Conservation (phyloP, 371 early-diverging fungal species). For the Rhizopus stolonifer region DNA sequence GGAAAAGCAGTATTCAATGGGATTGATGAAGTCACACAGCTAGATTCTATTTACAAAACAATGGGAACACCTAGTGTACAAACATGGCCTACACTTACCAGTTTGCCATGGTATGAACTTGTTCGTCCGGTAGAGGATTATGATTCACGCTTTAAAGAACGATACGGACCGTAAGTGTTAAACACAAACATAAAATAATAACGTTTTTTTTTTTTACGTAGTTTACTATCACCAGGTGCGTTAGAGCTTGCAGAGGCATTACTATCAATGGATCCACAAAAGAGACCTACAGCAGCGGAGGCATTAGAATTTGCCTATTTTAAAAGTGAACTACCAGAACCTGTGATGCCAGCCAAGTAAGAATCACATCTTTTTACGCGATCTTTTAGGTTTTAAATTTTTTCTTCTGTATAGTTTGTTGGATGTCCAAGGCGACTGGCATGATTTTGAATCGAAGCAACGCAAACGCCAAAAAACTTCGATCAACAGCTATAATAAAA, state of each 20-base stretch:
- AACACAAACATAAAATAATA: neutral
- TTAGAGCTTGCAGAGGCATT: slow-evolving; percentile 73
- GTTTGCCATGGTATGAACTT: slow-evolving; percentile 75
- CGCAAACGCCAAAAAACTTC: slow-evolving; percentile 37
- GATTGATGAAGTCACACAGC: slow-evolving; percentile 75
- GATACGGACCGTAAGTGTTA: slow-evolving; percentile 46
- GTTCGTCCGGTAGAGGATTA: slow-evolving; percentile 57
- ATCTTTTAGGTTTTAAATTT: too few relatives aligned
- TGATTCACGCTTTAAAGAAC: slow-evolving; percentile 49
- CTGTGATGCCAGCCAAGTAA: slow-evolving; percentile 70
- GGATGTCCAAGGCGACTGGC: slow-evolving; percentile 77
- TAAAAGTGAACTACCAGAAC: slow-evolving; percentile 57
- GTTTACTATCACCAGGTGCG: slow-evolving; percentile 60
- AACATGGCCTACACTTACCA: slow-evolving; percentile 69
- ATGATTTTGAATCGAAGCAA: slow-evolving; percentile 82
- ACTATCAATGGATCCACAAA: slow-evolving; percentile 73
- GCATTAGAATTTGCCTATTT: slow-evolving; percentile 78
- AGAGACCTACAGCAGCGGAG: slow-evolving; percentile 74
- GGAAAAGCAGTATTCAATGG: slow-evolving; percentile 83
- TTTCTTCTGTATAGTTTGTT: slow-evolving; percentile 49
- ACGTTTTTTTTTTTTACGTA: slow-evolving; percentile 12
- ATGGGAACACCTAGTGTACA: slow-evolving; percentile 80
- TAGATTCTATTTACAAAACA: slow-evolving; percentile 73
- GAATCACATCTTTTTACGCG: too few relatives aligned
- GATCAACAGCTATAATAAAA: neutral